Evolutionary conservation across 2,329 filamentous ascomycete species (phyloP).

Genomic region (Cordyceps militaris): DNA sequence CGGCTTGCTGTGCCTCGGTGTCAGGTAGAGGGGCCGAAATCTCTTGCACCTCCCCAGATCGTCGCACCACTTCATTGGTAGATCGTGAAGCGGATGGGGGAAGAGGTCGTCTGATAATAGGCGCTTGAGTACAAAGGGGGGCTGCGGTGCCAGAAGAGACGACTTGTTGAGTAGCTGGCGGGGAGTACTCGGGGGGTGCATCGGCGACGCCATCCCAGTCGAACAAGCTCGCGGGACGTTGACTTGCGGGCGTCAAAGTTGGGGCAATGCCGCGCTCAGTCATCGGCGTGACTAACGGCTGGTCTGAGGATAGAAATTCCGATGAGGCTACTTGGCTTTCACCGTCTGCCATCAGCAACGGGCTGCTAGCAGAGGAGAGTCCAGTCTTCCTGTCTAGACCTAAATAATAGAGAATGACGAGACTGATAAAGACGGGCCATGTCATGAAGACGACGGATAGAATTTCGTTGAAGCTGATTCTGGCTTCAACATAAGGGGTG

Average conservation of each 20-base stretch:
- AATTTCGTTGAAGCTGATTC: constrained; percentile 13
- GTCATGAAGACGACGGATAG: constrained; percentile 9
- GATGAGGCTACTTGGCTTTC: constrained; percentile 6
- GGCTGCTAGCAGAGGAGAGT: constrained; percentile 20
- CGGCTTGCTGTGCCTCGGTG: neutral
- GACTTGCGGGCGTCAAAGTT: neutral
- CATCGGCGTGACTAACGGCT: neutral
- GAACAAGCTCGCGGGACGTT: constrained; percentile 1
- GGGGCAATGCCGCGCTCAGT: neutral
- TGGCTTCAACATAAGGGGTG: neutral
- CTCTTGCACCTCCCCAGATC: neutral
- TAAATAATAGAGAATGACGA: constrained; percentile 21
- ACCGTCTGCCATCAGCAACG: constrained; percentile 14
- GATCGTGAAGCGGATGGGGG: neutral
- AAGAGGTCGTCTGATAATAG: neutral
- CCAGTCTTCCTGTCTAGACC: constrained; percentile 21
- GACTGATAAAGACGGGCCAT: constrained; percentile 21
- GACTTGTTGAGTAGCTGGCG: neutral
- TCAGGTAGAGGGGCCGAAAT: neutral
- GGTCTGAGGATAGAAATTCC: constrained; percentile 1
- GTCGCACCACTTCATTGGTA: neutral
- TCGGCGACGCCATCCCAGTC: constrained; percentile 5
- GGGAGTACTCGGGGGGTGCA: constrained; percentile 12
- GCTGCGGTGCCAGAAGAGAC: neutral
- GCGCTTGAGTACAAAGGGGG: neutral